Percentiles rank a stretch among this genome's conserved stretches.
Evolutionary conservation across 2,329 filamentous ascomycete genomes (phyloP).

Genomic region (Triangularia setosa): DNA sequence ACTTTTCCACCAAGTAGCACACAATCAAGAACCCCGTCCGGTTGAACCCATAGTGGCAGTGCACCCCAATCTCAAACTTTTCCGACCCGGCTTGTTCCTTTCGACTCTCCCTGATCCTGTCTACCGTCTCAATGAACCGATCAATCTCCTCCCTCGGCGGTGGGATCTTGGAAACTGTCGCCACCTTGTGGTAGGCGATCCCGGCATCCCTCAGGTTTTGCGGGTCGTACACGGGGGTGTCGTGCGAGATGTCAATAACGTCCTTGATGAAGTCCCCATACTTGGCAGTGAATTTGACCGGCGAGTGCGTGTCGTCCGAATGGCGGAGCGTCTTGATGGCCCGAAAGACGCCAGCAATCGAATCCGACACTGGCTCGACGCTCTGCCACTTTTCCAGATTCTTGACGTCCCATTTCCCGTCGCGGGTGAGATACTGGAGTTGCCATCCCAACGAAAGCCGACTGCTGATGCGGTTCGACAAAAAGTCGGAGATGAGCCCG

Average conservation of each 20-base stretch:
- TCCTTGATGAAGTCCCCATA: slow-evolving; percentile 68
- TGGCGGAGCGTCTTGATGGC: slow-evolving; percentile 93
- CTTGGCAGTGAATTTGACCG: slow-evolving; percentile 62
- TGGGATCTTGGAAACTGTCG: slow-evolving; percentile 87
- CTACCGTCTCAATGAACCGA: slow-evolving; percentile 54
- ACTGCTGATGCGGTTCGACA: slow-evolving; percentile 68
- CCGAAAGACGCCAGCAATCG: slow-evolving; percentile 75
- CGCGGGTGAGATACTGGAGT: slow-evolving; percentile 78
- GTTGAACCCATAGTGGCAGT: slow-evolving; percentile 97
- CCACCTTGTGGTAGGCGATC: slow-evolving; percentile 78
- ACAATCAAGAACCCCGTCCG: slow-evolving; percentile 88
- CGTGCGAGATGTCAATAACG: slow-evolving; percentile 87
- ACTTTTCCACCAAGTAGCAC: slow-evolving; percentile 82
- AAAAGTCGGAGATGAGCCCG: slow-evolving; percentile 78
- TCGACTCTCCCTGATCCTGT: slow-evolving; percentile 56
- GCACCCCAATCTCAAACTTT: slow-evolving; percentile 67
- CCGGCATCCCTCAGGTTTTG: slow-evolving; percentile 61
- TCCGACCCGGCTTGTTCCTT: slow-evolving; percentile 41
- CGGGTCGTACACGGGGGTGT: slow-evolving; percentile 85
- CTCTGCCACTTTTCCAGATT: slow-evolving; percentile 89
- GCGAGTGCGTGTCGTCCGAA: slow-evolving; percentile 78
- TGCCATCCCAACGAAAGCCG: slow-evolving; percentile 86
- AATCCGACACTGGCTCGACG: slow-evolving; percentile 70
- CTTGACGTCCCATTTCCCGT: slow-evolving; percentile 97
- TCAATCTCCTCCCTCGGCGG: slow-evolving; percentile 56